Evolutionary conservation across 140 eudicot genomes (phyloP), one percentile per base, ranked within the genome.

Genomic region (Ambrosia hybrid): DNA sequence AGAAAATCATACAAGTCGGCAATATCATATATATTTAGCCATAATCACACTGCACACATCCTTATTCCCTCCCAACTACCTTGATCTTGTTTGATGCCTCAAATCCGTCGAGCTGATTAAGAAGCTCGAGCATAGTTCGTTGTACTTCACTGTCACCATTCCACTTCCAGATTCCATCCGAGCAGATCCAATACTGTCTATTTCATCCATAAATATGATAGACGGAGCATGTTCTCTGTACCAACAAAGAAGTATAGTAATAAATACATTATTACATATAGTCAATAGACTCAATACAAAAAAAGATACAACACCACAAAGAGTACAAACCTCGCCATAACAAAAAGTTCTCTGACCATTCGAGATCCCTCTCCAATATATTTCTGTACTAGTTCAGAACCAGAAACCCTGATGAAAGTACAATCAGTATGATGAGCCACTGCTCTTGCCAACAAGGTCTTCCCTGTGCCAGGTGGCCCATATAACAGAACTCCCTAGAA

Each of bases 91-190:
- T 84, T 15, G 89, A 87, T 70, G 92, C 89, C 79, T 87, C 89
- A 70, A 87, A 87, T 57, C 92, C 92, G 74, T 87, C 92, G 14
- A 87, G 67, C 70, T 87, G 92, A 72, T 87, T 87, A 10, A 87
- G 92, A 81, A 87, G 89, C 83, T 87, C 92, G 7, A 87, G 82
- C 92, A 87, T 84, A 2, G 92, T 87, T 41, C 92, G 38, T 57
- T 87, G 89, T n/a, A 87, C 92, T 79, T 87, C 89, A 81, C 89
- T 87, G 49, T 87, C 89, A 79, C 87, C 89, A 64, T 81, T 87
- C 57, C 89, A 70, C 87, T 78, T 45, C 87, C 89, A 70, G 92
- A 87, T 62, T 87, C 89, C 89, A 87, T 87, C 3, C 89, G 56
- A 65, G 92, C 85, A 49, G 92, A 87, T 37, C 87, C 92, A 66